Conservation (phyloP, 805 yeast species). For the Starmerella geochares region DNA sequence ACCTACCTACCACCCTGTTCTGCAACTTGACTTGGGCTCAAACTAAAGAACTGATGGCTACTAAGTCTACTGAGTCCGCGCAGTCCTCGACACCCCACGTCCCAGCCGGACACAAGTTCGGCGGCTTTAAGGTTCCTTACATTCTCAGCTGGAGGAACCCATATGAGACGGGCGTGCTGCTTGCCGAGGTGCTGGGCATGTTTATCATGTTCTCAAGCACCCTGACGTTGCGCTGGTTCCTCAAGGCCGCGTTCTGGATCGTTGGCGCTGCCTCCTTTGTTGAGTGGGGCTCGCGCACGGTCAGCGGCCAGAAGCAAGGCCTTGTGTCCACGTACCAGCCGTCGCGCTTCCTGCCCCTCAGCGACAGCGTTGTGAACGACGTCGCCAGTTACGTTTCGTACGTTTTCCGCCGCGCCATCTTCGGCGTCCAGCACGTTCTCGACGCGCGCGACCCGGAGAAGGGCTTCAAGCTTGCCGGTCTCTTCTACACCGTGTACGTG, state of each 20-base stretch:
- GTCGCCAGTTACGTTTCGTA: constrained; percentile 35
- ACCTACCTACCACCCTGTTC: background rate
- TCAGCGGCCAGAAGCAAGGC: constrained; percentile 59
- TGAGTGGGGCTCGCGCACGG: constrained; percentile 63
- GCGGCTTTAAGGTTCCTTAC: constrained; percentile 27
- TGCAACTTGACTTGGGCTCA: background rate
- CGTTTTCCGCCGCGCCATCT: constrained; percentile 32
- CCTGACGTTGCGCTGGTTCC: constrained; percentile 27
- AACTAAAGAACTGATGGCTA: background rate
- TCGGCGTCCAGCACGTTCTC: constrained; percentile 35
- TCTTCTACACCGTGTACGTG: constrained; percentile 59
- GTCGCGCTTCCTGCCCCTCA: constrained; percentile 36
- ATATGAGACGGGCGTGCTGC: constrained; percentile 58
- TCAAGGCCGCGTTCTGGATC: constrained; percentile 43
- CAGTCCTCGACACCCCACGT: constrained; percentile 5
- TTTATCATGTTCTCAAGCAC: constrained; percentile 36
- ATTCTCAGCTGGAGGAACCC: constrained; percentile 72
- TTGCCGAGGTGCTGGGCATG: constrained; percentile 43
- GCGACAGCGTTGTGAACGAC: constrained; percentile 34
- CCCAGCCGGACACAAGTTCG: constrained; percentile 12
- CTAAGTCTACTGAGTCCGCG: constrained; percentile 5
- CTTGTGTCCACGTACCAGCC: constrained; percentile 70
- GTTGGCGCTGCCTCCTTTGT: constrained; percentile 57
- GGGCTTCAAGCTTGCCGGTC: constrained; percentile 61
- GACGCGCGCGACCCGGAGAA: constrained; percentile 31